Conservation (phyloP, 371 early-diverging fungal species). For the Blastocladiella emersonii region DNA sequence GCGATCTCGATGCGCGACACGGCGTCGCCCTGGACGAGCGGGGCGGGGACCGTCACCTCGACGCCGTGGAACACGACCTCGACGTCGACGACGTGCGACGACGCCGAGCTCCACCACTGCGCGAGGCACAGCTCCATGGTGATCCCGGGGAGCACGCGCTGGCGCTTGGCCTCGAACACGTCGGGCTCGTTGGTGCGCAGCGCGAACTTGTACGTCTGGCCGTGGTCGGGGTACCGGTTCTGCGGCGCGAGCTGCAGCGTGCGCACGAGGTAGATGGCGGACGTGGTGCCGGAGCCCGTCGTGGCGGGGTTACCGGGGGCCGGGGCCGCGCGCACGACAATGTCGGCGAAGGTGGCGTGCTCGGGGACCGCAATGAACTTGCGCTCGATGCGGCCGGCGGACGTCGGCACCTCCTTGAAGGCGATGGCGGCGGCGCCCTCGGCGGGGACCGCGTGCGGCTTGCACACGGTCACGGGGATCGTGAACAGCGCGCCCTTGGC, state of each 20-base stretch:
- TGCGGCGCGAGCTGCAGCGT: conserved; percentile 57
- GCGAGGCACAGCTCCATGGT: conserved; percentile 66
- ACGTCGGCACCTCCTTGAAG: conserved; percentile 18
- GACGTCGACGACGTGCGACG: conserved; percentile 50
- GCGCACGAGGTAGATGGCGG: conserved; percentile 23
- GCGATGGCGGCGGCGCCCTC: neutral
- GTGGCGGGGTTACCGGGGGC: neutral
- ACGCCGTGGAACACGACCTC: conserved; percentile 72
- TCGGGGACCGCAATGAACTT: conserved; percentile 66
- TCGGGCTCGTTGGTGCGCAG: conserved; percentile 43
- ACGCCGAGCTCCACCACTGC: conserved; percentile 77
- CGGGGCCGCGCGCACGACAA: conserved; percentile 3
- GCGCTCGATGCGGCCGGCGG: conserved; percentile 59
- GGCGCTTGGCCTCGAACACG: conserved; percentile 33
- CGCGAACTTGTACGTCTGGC: conserved; percentile 25
- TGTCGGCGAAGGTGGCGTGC: conserved; percentile 56
- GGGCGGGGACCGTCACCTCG: conserved; percentile 26
- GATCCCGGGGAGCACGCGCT: conserved; percentile 52
- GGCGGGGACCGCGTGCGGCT: conserved; percentile 35
- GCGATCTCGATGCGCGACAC: conserved; percentile 55
- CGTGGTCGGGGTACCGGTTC: conserved; percentile 43
- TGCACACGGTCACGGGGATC: conserved; percentile 81
- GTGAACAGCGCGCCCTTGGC: conserved; percentile 65
- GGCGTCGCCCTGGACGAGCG: conserved; percentile 40
- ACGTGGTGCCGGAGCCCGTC: neutral